Base-by-base conservation (phyloP, 495 filamentous ascomycete genomes). In the Penicillium herquei region DNA sequence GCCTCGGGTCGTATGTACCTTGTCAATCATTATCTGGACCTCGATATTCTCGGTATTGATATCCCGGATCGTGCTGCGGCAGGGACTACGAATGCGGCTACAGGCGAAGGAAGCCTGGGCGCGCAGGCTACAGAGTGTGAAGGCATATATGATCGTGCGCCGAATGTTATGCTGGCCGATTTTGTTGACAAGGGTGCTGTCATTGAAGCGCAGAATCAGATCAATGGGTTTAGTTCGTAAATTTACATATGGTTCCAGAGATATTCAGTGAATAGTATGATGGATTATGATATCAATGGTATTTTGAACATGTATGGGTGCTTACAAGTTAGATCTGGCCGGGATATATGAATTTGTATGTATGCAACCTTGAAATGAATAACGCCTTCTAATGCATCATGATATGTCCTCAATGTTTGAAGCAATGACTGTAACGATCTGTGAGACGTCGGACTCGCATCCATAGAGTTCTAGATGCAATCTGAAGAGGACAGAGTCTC, bases 131-230 rank as follows among this genome's bases (percentile, higher is more conserved):
- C 70, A 35, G 57, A 66, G 30, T 90, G 88, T 56, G 56, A 70
- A 33, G 66, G 54, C 1, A 33, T 84, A 58, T 87, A 85, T 80
- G 76, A 73, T 2, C 61, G 61, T 43, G 76, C 71, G 58, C 85
- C 86, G 10, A 79, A 77, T 47, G 85, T 85, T 39, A 70, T 88
- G 34, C 70, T 90, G 32, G 78, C 87, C 14, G 87, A 91, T 68
- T 90, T 89, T 69, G 85, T 79, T 46, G 82, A 87, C 64, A 65
- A 81, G 44, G 87, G 86, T 0, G 72, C 78, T n/a, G 68, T 78
- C n/a, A 79, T 88, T 43, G 64, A 63, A 7, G 78, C 81, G 6
- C 83, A 86, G 50, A 77, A 83, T 62, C 51, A 52, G 37, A 41
- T 87, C 54, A 90, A 89, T 70, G 79, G 83, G 31, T 71, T 89